A percentile compares a stretch with the other conserved stretches of the same genome.
phyloP scores from a whole-genome alignment of 2,329 filamentous ascomycete species.

The Fusarium subglutinans region DNA sequence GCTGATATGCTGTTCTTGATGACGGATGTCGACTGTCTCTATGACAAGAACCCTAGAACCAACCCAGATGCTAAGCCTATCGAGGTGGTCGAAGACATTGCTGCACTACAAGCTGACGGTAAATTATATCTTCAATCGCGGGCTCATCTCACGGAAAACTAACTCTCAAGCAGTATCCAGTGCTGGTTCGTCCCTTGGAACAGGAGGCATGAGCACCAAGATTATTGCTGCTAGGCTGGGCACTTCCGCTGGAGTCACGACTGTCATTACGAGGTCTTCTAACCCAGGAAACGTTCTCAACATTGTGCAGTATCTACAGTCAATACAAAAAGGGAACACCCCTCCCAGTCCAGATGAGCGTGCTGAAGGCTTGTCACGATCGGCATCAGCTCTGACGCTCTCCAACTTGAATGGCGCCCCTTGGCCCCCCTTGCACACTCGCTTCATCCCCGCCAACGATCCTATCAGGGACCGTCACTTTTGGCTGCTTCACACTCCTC shows the following conservation, averaged over 20 bases:
- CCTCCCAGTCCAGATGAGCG: conserved; percentile 40
- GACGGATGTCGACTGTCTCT: conserved; percentile 98
- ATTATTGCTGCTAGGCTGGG: conserved; percentile 92
- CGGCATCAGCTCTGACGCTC: conserved; percentile 55
- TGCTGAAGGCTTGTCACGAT: conserved; percentile 50
- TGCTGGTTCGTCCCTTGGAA: conserved; percentile 87
- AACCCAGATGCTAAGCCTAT: conserved; percentile 89
- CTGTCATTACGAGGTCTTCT: conserved; percentile 93
- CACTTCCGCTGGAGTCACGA: conserved; percentile 93
- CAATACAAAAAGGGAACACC: conserved; percentile 26
- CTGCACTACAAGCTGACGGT: conserved; percentile 82
- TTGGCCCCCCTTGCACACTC: conserved; percentile 81
- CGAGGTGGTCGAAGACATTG: conserved; percentile 90
- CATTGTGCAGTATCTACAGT: conserved; percentile 75
- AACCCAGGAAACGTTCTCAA: conserved; percentile 90
- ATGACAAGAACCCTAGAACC: conserved; percentile 91
- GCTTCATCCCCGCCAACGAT: conserved; percentile 85
- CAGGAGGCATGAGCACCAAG: conserved; percentile 97
- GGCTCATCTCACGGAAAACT: conserved; percentile 7
- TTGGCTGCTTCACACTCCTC: conserved; percentile 94
- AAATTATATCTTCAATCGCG: conserved; percentile 30
- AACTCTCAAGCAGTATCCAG: conserved; percentile 72
- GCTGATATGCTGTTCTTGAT: conserved; percentile 97
- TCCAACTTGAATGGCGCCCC: conserved; percentile 41
- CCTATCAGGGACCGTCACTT: conserved; percentile 95